phyloP scores from a whole-genome alignment of 371 early-diverging fungal species.

The Mortierella polycephala region DNA sequence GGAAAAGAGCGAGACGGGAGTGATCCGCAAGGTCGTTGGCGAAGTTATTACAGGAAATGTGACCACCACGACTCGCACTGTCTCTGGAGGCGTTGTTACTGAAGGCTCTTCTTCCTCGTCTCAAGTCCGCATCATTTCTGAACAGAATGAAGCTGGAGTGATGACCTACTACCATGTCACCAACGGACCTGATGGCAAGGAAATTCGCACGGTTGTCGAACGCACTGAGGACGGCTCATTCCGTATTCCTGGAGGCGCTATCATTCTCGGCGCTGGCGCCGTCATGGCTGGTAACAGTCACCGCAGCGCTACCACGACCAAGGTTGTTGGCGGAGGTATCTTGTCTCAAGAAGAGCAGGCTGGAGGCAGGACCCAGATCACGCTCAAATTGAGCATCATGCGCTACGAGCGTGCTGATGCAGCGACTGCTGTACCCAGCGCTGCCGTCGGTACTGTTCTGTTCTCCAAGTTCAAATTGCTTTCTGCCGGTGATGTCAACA shows the following conservation, averaged over 20 bases:
- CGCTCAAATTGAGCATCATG: conserved; percentile 42
- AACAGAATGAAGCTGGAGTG: conserved; percentile 26
- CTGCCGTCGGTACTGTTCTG: conserved; percentile 39
- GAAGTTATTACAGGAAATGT: conserved; percentile 48
- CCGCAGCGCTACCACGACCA: conserved; percentile 40
- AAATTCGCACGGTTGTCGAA: conserved; percentile 46
- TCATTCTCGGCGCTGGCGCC: conserved; percentile 42
- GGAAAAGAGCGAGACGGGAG: conserved; percentile 47
- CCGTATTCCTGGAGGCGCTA: conserved; percentile 46
- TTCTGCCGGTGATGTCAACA: conserved; percentile 19
- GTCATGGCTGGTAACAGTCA: conserved; percentile 39
- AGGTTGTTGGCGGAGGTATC: conserved; percentile 36
- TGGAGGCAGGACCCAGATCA: conserved; percentile 53
- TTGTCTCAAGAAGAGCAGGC: conserved; percentile 44
- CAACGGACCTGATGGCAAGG: conserved; percentile 38
- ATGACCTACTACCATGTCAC: conserved; percentile 42
- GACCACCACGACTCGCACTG: conserved; percentile 33
- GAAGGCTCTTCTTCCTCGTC: conserved; percentile 16
- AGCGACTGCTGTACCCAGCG: conserved; percentile 21
- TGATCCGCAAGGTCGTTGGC: conserved; percentile 50
- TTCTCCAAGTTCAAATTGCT: conserved; percentile 50
- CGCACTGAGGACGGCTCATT: conserved; percentile 43
- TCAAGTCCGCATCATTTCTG: conserved; percentile 39
- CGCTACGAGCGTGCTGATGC: conserved; percentile 51
- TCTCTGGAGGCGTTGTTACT: conserved; percentile 18